Percentiles rank a stretch among this genome's conserved stretches.
Evolutionary conservation across 306 rosid genomes (phyloP).

Genomic region (Pyrus betulifolia): DNA sequence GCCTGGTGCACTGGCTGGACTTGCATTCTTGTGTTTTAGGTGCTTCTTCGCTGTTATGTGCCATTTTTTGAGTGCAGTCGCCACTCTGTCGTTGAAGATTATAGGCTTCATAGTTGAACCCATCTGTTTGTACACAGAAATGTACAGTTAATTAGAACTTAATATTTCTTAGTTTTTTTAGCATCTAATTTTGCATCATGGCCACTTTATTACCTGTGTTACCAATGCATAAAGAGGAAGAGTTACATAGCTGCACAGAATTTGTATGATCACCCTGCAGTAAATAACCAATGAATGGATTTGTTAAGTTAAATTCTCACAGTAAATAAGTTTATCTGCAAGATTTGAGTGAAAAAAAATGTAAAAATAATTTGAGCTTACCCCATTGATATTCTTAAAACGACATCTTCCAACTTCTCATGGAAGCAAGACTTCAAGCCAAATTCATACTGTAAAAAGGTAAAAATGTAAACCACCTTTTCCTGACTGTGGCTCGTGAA

Average conservation of each 20-base stretch:
- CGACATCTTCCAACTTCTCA: constrained; percentile 38
- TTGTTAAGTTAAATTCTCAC: neutral
- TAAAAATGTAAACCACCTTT: neutral
- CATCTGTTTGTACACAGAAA: constrained; percentile 38
- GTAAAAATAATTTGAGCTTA: constrained; percentile 5
- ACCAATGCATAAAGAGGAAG: constrained; percentile 87
- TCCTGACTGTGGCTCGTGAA: neutral
- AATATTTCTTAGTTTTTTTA: neutral
- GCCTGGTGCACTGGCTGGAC: constrained; percentile 27
- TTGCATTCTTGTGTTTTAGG: constrained; percentile 28
- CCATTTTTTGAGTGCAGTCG: constrained; percentile 54
- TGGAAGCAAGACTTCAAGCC: constrained; percentile 60
- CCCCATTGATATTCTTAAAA: constrained; percentile 72
- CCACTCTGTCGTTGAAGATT: constrained; percentile 71
- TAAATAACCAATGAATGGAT: neutral
- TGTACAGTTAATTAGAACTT: neutral
- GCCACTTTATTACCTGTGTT: constrained; percentile 47
- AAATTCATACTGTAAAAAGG: constrained; percentile 46
- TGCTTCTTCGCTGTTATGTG: constrained; percentile 47
- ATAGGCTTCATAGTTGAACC: constrained; percentile 74
- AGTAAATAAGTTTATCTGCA: neutral
- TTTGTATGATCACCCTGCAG: constrained; percentile 56
- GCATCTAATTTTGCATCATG: neutral
- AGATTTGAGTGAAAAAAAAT: neutral
- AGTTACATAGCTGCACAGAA: constrained; percentile 83